Evolutionary conservation across 805 yeast genomes (phyloP).

Genomic region (Pichia occidentalis): DNA sequence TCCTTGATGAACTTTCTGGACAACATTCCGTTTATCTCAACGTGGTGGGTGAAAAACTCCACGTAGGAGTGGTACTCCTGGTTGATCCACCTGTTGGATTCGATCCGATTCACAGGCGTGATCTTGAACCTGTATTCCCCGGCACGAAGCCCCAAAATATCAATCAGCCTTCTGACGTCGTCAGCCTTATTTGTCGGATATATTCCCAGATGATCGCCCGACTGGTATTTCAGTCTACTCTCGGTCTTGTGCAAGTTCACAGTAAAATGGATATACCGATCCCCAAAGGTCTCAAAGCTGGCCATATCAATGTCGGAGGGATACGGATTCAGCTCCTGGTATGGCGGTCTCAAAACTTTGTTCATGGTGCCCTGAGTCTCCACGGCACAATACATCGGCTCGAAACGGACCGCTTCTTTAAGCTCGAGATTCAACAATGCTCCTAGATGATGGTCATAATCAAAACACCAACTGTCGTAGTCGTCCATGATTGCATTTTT

Average conservation of each 20-base stretch:
- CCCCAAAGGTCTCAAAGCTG: slow-evolving; percentile 55
- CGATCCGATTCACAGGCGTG: slow-evolving; percentile 53
- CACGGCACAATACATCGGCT: slow-evolving; percentile 48
- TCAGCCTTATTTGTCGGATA: slow-evolving; percentile 78
- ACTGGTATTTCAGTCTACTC: slow-evolving; percentile 67
- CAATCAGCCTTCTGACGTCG: slow-evolving; percentile 55
- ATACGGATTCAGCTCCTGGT: slow-evolving; percentile 44
- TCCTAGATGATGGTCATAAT: slow-evolving; percentile 40
- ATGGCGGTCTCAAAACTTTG: slow-evolving; percentile 18
- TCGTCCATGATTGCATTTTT: slow-evolving; percentile 87
- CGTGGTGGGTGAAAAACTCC: slow-evolving; percentile 66
- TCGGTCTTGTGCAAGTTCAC: slow-evolving; percentile 51
- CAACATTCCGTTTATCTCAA: slow-evolving; percentile 81
- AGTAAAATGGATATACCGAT: slow-evolving; percentile 59
- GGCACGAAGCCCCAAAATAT: slow-evolving; percentile 49
- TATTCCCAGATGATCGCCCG: slow-evolving; percentile 92
- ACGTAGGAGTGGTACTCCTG: slow-evolving; percentile 46
- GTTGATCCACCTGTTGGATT: slow-evolving; percentile 43
- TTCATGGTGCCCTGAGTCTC: slow-evolving; percentile 26
- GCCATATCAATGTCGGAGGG: slow-evolving; percentile 47
- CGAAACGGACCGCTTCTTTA: slow-evolving; percentile 35
- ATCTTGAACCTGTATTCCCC: slow-evolving; percentile 46
- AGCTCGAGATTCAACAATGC: slow-evolving; percentile 1
- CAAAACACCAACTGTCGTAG: slow-evolving; percentile 85
- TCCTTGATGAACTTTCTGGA: slow-evolving; percentile 65